Evolutionary conservation across 2,329 filamentous ascomycete genomes (phyloP).

Genomic region (Dactylellina leptospora): DNA sequence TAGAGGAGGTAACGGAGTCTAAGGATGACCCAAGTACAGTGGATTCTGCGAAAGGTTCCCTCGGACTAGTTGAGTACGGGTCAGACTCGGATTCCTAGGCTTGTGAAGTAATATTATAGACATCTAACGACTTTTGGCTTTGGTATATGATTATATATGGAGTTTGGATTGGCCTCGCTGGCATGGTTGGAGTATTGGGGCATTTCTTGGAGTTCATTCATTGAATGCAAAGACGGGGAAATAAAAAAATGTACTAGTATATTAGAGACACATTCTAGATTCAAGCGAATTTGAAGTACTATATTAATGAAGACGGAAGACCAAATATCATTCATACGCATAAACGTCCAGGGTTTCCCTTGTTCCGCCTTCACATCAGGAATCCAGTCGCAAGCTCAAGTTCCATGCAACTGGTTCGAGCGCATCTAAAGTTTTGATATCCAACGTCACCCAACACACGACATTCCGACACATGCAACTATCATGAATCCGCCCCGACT

Average conservation of each 20-base stretch:
- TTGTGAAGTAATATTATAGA: neutral
- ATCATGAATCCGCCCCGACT: constrained; percentile 5
- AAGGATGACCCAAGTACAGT: too few relatives aligned
- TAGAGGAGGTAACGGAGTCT: too few relatives aligned
- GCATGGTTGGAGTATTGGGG: too few relatives aligned
- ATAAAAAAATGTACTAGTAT: neutral
- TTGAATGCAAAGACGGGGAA: too few relatives aligned
- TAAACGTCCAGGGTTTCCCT: too few relatives aligned
- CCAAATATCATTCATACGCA: too few relatives aligned
- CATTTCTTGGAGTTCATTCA: constrained; percentile 17
- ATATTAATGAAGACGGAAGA: too few relatives aligned
- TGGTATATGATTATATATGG: neutral
- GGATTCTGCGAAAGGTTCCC: too few relatives aligned
- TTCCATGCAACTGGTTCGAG: neutral
- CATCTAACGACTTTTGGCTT: too few relatives aligned
- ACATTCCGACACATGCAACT: neutral
- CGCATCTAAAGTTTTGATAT: constrained; percentile 22
- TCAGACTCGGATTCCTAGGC: constrained; percentile 51
- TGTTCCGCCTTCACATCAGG: too few relatives aligned
- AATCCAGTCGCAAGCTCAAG: neutral
- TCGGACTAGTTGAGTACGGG: constrained; percentile 54
- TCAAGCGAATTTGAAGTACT: too few relatives aligned
- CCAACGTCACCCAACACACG: constrained; percentile 43
- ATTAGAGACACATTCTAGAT: neutral
- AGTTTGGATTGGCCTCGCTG: constrained; percentile 16